These are phyloP conservation scores for Phytophthora hibernalis DNA, from an alignment of 352 stramenopile genomes.

Conservation along the genomic window DNA sequence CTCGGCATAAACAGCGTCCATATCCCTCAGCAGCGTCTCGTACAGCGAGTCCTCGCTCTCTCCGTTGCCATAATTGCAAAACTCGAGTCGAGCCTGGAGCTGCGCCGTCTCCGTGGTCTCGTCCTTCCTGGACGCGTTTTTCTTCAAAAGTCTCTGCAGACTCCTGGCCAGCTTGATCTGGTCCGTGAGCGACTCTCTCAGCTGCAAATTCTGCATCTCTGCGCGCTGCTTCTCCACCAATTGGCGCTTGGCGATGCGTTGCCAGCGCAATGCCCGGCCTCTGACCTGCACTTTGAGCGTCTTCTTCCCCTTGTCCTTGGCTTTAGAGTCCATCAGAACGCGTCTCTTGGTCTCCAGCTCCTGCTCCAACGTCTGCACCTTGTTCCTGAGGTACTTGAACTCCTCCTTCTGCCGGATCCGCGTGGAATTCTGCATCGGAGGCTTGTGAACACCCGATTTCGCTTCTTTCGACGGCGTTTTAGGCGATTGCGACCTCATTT, in stretches of 20 bases:
- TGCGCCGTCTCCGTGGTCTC: slow-evolving; percentile 18
- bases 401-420: slow-evolving; percentile 63
- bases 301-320: slow-evolving; percentile 19
- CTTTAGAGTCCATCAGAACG: slow-evolving; percentile 14
- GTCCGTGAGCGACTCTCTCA: slow-evolving; percentile 33
- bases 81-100: slow-evolving; percentile 30
- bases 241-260: slow-evolving; percentile 46
- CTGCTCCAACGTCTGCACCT: slow-evolving; percentile 51
- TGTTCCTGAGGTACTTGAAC: slow-evolving; percentile 53
- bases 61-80: slow-evolving; percentile 17
- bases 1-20: slow-evolving; percentile 42
- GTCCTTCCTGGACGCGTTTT: slow-evolving; percentile 26
- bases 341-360: slow-evolving; percentile 35
- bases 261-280: slow-evolving; percentile 32
- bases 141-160: slow-evolving; percentile 56
- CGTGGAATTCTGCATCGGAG: slow-evolving; percentile 60
- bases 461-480: neutral
- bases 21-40: slow-evolving; percentile 31
- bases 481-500: slow-evolving; percentile 9
- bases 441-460: slow-evolving; percentile 5
- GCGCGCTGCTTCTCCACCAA: slow-evolving; percentile 40
- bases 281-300: neutral
- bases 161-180: slow-evolving; percentile 59
- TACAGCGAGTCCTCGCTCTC: slow-evolving; percentile 32
- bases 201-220: slow-evolving; percentile 47